Conservation (phyloP, 2,329 filamentous ascomycete species). For the Pseudogymnoascus sp. region DNA sequence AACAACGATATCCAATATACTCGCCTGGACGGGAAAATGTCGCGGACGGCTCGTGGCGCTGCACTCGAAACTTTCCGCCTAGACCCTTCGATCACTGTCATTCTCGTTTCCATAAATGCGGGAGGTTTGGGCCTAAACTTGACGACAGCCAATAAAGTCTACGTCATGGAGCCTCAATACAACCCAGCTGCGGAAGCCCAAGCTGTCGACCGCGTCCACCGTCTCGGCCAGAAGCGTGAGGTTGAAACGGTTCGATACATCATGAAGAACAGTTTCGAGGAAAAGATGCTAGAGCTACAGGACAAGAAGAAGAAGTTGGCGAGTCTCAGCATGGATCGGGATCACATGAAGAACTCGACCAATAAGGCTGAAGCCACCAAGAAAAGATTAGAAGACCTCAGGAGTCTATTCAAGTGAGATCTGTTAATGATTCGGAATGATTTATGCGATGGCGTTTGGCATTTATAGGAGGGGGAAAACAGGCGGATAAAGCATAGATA, state of each 20-base stretch:
- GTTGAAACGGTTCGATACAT: conserved; percentile 85
- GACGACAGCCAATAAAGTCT: conserved; percentile 76
- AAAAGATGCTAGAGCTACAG: conserved; percentile 84
- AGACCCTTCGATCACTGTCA: conserved; percentile 62
- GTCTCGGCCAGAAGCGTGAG: conserved; percentile 79
- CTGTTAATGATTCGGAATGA: not conserved
- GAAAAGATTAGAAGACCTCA: conserved; percentile 46
- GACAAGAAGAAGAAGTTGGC: conserved; percentile 89
- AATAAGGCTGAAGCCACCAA: conserved; percentile 27
- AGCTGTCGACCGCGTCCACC: conserved; percentile 86
- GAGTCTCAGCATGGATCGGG: conserved; percentile 70
- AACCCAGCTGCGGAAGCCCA: conserved; percentile 94
- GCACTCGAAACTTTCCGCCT: conserved; percentile 73
- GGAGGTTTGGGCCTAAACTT: conserved; percentile 88
- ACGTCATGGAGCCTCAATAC: conserved; percentile 97
- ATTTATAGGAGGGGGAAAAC: not conserved
- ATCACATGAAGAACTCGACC: conserved; percentile 15
- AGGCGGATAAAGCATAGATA: not conserved
- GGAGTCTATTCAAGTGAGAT: conserved; percentile 42
- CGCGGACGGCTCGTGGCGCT: conserved; percentile 59
- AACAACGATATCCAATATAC: conserved; percentile 58
- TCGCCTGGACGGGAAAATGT: conserved; percentile 88
- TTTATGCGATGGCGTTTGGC: not conserved
- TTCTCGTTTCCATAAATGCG: conserved; percentile 86
- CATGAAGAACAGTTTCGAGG: conserved; percentile 85